Evolutionary conservation across 129 eudicot species (phyloP).

Genomic region (Saposhnikovia divaricata): DNA sequence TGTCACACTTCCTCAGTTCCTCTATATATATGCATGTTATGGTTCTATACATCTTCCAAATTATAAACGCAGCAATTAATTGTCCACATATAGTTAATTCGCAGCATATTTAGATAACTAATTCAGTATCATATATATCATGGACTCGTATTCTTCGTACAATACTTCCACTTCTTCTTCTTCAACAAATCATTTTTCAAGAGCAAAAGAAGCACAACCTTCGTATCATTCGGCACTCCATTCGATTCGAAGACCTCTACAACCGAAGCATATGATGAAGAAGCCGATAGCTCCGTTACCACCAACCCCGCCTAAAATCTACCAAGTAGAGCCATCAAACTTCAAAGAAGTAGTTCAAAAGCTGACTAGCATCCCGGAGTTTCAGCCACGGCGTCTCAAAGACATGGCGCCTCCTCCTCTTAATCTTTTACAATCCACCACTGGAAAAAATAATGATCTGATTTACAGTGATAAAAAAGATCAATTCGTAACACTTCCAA

Average conservation of each 20-base stretch:
- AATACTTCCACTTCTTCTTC: conserved; percentile 28
- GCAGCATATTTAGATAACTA: neutral
- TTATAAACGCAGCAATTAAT: neutral
- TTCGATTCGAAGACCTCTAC: conserved; percentile 33
- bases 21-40: neutral
- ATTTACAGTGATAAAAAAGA: neutral
- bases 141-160: conserved; percentile 18
- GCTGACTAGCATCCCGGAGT: conserved; percentile 49
- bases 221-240: conserved; percentile 33
- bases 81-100: neutral
- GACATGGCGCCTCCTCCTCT: conserved; percentile 56
- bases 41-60: neutral
- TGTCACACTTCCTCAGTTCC: neutral
- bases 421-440: conserved; percentile 22
- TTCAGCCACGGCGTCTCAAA: conserved; percentile 33
- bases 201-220: neutral
- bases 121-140: neutral
- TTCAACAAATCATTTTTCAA: neutral
- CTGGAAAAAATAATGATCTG: neutral
- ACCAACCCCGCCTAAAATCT: conserved; percentile 53
- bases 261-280: conserved; percentile 29
- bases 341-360: conserved; percentile 63
- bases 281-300: conserved; percentile 64
- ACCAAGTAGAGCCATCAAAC: conserved; percentile 46
- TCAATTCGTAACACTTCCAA: neutral